Evolutionary conservation across 805 yeast genomes (phyloP).

Genomic region (Blastobotrys terrestris): DNA sequence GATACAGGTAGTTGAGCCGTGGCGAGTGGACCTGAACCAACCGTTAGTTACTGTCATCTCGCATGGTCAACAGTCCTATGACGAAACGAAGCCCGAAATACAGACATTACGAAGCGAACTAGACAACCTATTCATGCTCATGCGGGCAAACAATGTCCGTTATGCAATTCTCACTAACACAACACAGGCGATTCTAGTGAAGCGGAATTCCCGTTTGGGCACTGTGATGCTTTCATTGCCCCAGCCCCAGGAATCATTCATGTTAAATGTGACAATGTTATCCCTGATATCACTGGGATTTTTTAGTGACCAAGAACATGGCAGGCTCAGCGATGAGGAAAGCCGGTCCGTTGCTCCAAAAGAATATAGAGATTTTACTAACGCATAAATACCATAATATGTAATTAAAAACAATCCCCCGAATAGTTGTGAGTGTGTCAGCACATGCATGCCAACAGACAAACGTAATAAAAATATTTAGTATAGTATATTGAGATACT

Average conservation of each 20-base stretch:
- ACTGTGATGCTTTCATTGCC: background rate
- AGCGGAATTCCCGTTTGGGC: background rate
- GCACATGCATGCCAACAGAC: too few relatives aligned
- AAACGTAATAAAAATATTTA: too few relatives aligned
- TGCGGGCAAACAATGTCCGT: background rate
- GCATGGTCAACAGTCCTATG: background rate
- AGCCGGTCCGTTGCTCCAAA: background rate
- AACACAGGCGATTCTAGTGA: background rate
- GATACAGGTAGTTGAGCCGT: background rate
- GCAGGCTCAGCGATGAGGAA: background rate
- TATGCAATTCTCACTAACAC: background rate
- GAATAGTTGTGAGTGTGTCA: too few relatives aligned
- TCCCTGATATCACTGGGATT: background rate
- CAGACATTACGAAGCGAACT: background rate
- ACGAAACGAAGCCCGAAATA: background rate
- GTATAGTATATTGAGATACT: too few relatives aligned
- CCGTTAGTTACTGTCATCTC: background rate
- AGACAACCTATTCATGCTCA: background rate
- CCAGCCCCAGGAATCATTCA: background rate
- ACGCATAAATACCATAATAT: too few relatives aligned
- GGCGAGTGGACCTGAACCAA: background rate
- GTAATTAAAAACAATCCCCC: too few relatives aligned
- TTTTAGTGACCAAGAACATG: background rate
- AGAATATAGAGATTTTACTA: background rate
- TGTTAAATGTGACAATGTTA: background rate